Conservation (phyloP, 2,329 filamentous ascomycete species). For the Hansfordia pulvinata region DNA sequence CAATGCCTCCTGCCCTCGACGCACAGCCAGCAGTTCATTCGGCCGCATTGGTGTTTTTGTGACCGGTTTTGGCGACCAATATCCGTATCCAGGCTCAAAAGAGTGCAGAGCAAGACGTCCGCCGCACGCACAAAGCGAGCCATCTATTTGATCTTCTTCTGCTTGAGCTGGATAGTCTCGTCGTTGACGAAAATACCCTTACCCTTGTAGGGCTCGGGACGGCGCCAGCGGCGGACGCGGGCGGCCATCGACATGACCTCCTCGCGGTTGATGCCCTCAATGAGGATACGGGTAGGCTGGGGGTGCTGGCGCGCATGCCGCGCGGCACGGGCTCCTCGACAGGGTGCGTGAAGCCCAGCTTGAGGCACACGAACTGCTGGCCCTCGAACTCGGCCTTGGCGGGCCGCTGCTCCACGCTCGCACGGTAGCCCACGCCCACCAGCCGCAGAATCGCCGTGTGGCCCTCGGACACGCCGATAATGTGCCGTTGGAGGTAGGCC, state of each 20-base stretch:
- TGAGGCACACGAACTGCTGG: constrained; percentile 82
- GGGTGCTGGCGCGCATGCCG: constrained; percentile 76
- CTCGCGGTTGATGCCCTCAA: constrained; percentile 81
- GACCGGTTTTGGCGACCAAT: too few relatives aligned
- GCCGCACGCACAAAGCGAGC: too few relatives aligned
- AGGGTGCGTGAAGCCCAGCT: constrained; percentile 93
- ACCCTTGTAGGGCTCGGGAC: constrained; percentile 95
- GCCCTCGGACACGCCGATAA: constrained; percentile 89
- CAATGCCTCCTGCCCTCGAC: too few relatives aligned
- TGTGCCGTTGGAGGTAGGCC: constrained; percentile 79
- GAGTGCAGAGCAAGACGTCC: too few relatives aligned
- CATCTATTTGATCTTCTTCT: constrained; percentile 84
- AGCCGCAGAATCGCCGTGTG: constrained; percentile 87
- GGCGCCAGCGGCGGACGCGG: constrained; percentile 74
- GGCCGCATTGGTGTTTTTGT: too few relatives aligned
- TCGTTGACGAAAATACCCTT: constrained; percentile 98
- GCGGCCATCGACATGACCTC: constrained; percentile 86
- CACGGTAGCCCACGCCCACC: constrained; percentile 91
- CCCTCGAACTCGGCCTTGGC: constrained; percentile 63
- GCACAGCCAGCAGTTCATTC: too few relatives aligned
- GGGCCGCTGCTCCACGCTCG: constrained; percentile 66
- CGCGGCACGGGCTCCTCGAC: constrained; percentile 76
- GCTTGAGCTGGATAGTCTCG: constrained; percentile 95
- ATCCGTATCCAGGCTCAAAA: too few relatives aligned
- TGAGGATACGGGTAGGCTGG: constrained; percentile 77